Conservation (phyloP, 805 yeast genomes). For the Maudiozyma turicensis region DNA sequence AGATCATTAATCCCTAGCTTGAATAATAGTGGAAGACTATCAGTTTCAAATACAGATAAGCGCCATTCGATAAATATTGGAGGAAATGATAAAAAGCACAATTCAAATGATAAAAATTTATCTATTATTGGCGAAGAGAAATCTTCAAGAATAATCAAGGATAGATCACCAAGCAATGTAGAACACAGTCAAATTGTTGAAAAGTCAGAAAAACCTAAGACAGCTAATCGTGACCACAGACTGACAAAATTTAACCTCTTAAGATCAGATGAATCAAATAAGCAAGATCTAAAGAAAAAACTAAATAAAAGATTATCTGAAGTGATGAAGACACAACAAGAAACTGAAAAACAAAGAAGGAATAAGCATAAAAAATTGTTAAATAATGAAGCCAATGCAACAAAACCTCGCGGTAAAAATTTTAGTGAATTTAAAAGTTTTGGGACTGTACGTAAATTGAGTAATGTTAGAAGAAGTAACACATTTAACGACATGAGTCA, state of each 20-base stretch:
- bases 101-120: not conserved
- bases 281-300: constrained; percentile 22
- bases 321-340: constrained; percentile 26
- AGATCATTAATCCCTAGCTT: constrained; percentile 7
- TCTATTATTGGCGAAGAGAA: not conserved
- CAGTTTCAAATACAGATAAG: not conserved
- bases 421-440: constrained; percentile 7
- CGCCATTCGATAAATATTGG: not conserved
- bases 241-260: constrained; percentile 24
- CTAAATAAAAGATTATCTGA: constrained; percentile 25
- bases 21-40: not conserved
- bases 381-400: constrained; percentile 18
- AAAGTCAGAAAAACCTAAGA: not conserved
- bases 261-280: constrained; percentile 17
- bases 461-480: not conserved
- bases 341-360: constrained; percentile 18
- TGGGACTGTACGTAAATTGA: not conserved
- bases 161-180: not conserved
- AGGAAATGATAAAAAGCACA: not conserved
- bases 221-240: constrained; percentile 12
- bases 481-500: not conserved
- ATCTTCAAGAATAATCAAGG: not conserved
- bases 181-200: not conserved
- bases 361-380: constrained; percentile 23
- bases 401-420: constrained; percentile 10